A percentile compares a stretch with the other conserved stretches of the same genome.
Evolutionary conservation across 805 yeast species (phyloP).

Genomic region (Metschnikowia santaceciliae): DNA sequence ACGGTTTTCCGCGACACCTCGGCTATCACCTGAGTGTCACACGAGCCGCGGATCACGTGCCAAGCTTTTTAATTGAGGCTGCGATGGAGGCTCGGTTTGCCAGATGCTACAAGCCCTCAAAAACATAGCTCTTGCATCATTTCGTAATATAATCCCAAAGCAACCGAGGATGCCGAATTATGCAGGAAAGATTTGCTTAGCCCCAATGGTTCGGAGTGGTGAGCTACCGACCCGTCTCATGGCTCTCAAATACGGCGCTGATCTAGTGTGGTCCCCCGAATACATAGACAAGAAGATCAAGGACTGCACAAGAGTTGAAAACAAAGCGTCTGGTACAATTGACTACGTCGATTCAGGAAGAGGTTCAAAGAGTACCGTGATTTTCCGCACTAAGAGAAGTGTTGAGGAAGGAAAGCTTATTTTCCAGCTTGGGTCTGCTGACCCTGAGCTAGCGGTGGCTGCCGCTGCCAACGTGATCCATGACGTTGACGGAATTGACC

Average conservation of each 20-base stretch:
- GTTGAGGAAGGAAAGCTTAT: conserved; percentile 65
- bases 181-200: conserved; percentile 76
- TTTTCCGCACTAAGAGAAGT: conserved; percentile 68
- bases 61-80: neutral
- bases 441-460: conserved; percentile 77
- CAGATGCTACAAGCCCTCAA: neutral
- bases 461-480: conserved; percentile 78
- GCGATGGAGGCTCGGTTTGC: neutral
- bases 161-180: conserved; percentile 52
- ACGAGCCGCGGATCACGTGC: conserved; percentile 1
- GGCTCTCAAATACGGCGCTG: conserved; percentile 83
- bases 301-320: conserved; percentile 61
- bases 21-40: neutral
- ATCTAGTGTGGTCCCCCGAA: conserved; percentile 93
- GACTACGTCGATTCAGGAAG: conserved; percentile 45
- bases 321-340: conserved; percentile 52
- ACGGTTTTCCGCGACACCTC: neutral
- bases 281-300: conserved; percentile 82
- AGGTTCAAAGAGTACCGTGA: conserved; percentile 39
- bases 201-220: conserved; percentile 97
- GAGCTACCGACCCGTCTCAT: conserved; percentile 86
- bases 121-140: neutral
- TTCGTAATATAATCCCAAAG: neutral
- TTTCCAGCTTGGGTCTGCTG: conserved; percentile 88
- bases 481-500: conserved; percentile 90